Evolutionary conservation across 2,329 filamentous ascomycete species (phyloP).

Genomic region (Trichoderma sp.): DNA sequence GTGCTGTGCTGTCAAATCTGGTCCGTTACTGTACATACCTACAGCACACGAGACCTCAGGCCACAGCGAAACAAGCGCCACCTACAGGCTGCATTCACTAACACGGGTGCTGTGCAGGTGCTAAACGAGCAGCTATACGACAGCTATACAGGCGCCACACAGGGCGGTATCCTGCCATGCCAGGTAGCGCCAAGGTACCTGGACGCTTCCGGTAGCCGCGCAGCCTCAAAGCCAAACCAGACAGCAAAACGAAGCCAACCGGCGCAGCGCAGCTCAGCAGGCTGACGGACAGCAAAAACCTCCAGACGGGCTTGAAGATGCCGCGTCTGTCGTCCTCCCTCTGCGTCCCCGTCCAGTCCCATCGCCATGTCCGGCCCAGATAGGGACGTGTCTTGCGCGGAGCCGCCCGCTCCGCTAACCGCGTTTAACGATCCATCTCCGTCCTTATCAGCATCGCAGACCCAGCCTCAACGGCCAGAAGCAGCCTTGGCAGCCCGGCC

Average conservation of each 20-base stretch:
- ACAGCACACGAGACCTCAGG: background rate
- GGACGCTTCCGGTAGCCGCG: constrained; percentile 14
- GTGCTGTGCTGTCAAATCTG: background rate
- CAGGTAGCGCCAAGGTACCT: background rate
- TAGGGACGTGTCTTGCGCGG: constrained; percentile 16
- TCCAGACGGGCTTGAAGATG: constrained; percentile 18
- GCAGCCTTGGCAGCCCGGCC: constrained; percentile 1
- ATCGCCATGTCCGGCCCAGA: constrained; percentile 22
- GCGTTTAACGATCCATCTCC: background rate
- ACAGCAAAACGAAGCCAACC: background rate
- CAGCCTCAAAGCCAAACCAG: constrained; percentile 7
- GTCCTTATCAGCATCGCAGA: background rate
- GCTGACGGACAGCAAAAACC: background rate
- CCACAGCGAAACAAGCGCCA: background rate
- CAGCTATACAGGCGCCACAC: background rate
- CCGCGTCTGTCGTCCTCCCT: constrained; percentile 11
- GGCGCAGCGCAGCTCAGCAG: background rate
- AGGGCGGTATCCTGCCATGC: background rate
- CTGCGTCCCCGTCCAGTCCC: constrained; percentile 10
- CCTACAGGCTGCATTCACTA: background rate
- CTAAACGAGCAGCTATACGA: background rate
- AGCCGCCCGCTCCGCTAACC: background rate
- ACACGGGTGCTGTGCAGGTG: background rate
- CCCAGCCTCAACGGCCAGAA: constrained; percentile 6
- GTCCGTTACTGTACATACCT: background rate